phyloP scores from a whole-genome alignment of 75 land plant genomes.

The Cryptomeria japonica region DNA sequence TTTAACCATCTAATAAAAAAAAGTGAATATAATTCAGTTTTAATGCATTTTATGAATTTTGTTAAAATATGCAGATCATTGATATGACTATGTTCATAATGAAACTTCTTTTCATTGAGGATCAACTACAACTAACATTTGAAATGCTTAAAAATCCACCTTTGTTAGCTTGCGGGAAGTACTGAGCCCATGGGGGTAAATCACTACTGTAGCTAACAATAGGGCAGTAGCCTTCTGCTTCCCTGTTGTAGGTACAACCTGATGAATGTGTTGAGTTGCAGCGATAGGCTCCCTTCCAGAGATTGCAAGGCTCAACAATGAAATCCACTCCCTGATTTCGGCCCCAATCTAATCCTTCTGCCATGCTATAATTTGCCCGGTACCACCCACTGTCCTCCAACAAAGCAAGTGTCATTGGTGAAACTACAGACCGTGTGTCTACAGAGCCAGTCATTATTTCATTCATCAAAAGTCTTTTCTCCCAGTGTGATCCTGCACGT shows the following conservation, averaged over 20 bases:
- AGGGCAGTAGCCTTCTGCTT: constrained; percentile 57
- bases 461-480: constrained; percentile 49
- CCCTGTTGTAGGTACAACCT: constrained; percentile 52
- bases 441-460: constrained; percentile 58
- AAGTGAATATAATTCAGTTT: background rate
- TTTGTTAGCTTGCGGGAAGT: constrained; percentile 49
- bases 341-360: constrained; percentile 57
- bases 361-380: constrained; percentile 47
- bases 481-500: constrained; percentile 54
- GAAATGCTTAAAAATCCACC: constrained; percentile 8
- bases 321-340: constrained; percentile 37
- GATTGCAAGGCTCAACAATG: constrained; percentile 32
- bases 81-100: background rate
- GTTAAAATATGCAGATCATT: background rate
- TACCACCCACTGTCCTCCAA: constrained; percentile 59
- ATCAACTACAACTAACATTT: background rate
- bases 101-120: background rate
- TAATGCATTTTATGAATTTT: too few species aligned
- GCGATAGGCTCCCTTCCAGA: constrained; percentile 44
- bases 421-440: constrained; percentile 50
- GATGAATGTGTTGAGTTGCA: constrained; percentile 41
- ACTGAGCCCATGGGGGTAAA: constrained; percentile 44
- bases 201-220: constrained; percentile 43
- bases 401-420: constrained; percentile 51
- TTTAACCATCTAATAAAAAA: too few species aligned